phyloP scores from a whole-genome alignment of 2,329 filamentous ascomycete species.

The Gyromitra esculenta region DNA sequence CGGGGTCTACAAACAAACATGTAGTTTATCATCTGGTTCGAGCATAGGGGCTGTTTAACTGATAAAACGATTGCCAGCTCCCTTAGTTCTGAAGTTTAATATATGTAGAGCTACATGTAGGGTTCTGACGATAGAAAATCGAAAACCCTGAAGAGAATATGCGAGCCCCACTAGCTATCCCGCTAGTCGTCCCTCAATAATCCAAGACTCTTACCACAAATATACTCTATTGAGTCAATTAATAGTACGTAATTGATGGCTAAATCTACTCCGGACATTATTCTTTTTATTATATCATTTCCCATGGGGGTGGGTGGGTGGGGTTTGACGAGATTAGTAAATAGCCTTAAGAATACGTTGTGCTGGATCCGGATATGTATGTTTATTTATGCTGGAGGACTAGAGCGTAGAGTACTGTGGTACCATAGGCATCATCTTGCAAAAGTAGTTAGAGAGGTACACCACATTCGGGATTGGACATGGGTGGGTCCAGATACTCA shows the following conservation, averaged over 20 bases:
- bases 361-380: slow-evolving; percentile 7
- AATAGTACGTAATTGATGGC: slow-evolving; percentile 8
- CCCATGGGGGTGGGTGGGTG: background rate
- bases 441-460: background rate
- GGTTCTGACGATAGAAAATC: no score
- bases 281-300: background rate
- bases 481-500: slow-evolving; percentile 26
- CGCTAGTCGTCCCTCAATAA: no score
- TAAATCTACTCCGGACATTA: background rate
- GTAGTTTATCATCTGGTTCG: no score
- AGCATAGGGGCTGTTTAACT: no score
- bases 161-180: no score
- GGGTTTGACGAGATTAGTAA: slow-evolving; percentile 21
- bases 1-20: no score
- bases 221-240: background rate
- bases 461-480: background rate
- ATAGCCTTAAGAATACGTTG: background rate
- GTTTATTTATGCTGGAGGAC: background rate
- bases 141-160: no score
- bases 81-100: no score
- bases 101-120: no score
- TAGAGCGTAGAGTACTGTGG: background rate
- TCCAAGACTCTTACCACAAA: no score
- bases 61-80: no score
- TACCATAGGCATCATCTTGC: slow-evolving; percentile 21